These are phyloP conservation scores for Dysphania ambrosioides DNA, from an alignment of 148 eudicot genomes.

Conservation along the genomic window DNA sequence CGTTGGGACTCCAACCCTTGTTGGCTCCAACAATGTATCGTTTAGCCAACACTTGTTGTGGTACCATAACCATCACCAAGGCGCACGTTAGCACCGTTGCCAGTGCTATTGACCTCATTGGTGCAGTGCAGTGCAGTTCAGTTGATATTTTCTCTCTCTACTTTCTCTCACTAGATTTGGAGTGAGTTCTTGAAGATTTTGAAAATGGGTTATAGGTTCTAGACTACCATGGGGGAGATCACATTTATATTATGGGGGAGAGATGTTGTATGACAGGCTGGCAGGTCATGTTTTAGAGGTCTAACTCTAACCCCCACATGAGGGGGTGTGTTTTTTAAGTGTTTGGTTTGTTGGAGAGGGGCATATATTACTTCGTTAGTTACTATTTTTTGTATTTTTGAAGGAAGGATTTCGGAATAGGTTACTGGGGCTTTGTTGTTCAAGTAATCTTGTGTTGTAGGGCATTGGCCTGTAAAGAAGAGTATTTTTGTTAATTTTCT, in stretches of 20 bases:
- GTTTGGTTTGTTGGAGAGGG: not conserved
- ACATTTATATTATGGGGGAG: not conserved
- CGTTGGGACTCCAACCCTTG: slow-evolving; percentile 53
- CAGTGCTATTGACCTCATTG: slow-evolving; percentile 24
- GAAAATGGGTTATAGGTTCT: not conserved
- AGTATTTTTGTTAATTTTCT: too few relatives aligned
- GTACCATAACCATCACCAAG: slow-evolving; percentile 32
- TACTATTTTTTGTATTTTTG: too few relatives aligned
- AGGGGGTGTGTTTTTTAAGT: not conserved
- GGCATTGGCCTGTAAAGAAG: too few relatives aligned
- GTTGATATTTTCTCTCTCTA: too few relatives aligned
- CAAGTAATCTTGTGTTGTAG: too few relatives aligned
- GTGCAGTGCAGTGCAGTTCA: too few relatives aligned
- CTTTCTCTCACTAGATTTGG: slow-evolving; percentile 1
- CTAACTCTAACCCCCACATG: slow-evolving; percentile 18
- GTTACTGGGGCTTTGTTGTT: too few relatives aligned
- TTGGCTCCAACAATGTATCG: slow-evolving; percentile 55
- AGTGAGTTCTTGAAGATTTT: too few relatives aligned
- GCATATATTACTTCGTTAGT: too few relatives aligned
- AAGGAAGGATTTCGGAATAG: too few relatives aligned
- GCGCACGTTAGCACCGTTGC: slow-evolving; percentile 28
- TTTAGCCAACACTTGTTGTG: slow-evolving; percentile 44
- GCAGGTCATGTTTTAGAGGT: slow-evolving; percentile 14
- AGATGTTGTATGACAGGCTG: not conserved
- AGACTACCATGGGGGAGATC: not conserved